Evolutionary conservation across 805 yeast genomes (phyloP).

Genomic region (Candida sanyiensis): DNA sequence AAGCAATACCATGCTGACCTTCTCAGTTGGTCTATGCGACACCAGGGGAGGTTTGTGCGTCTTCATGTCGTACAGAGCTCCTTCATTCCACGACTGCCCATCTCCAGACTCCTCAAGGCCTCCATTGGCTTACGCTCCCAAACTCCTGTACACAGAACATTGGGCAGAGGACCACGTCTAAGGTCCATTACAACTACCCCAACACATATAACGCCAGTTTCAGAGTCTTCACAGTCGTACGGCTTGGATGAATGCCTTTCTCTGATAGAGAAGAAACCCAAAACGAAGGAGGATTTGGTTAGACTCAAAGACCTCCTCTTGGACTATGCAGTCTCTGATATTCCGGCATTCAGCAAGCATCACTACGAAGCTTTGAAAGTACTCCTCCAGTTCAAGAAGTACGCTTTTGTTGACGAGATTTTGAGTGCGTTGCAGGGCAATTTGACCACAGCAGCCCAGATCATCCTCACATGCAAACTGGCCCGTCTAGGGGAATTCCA

Average conservation of each 20-base stretch:
- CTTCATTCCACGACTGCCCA: slow-evolving; percentile 3
- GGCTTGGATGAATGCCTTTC: neutral
- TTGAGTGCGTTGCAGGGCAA: neutral
- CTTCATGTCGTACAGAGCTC: slow-evolving; percentile 3
- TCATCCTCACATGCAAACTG: neutral
- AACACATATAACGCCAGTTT: neutral
- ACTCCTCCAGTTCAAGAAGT: slow-evolving; percentile 11
- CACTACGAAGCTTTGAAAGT: slow-evolving; percentile 5
- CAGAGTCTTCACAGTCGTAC: neutral
- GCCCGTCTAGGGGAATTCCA: slow-evolving; percentile 1
- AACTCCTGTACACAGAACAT: no score
- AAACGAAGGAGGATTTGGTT: slow-evolving; percentile 1
- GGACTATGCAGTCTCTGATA: neutral
- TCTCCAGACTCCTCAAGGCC: neutral
- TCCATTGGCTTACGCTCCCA: neutral
- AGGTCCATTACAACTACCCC: neutral
- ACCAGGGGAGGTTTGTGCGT: slow-evolving; percentile 4
- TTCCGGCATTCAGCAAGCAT: neutral
- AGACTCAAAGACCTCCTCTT: slow-evolving; percentile 4
- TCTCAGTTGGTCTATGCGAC: slow-evolving; percentile 7
- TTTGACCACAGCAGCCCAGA: neutral
- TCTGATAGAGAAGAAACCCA: slow-evolving; percentile 3
- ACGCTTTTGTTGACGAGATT: slow-evolving; percentile 10
- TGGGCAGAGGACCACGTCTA: no score
- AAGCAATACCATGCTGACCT: slow-evolving; percentile 10